Evolutionary conservation across 805 yeast genomes (phyloP).

Genomic region (Komagataella populi): DNA sequence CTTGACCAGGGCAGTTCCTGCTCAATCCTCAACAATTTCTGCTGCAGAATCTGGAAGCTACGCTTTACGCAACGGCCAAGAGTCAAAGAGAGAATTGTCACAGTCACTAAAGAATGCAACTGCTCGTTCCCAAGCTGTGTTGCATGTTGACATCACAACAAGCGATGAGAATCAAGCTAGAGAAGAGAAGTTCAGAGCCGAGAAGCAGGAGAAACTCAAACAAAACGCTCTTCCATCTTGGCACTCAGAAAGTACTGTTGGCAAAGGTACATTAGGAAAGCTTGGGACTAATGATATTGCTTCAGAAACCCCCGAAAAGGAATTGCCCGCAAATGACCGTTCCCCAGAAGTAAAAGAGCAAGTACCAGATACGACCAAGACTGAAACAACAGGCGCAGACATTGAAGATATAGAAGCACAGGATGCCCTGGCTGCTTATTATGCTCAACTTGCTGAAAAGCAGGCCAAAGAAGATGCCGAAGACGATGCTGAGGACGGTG

Average conservation of each 20-base stretch:
- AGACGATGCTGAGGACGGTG: conserved; percentile 34
- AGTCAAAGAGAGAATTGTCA: conserved; percentile 11
- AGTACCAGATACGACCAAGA: conserved; percentile 1
- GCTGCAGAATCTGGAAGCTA: conserved; percentile 23
- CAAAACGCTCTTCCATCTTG: conserved; percentile 95
- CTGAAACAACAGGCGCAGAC: conserved; percentile 4
- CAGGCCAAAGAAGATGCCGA: conserved; percentile 54
- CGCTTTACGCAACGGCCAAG: conserved; percentile 30
- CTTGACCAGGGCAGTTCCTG: conserved; percentile 72
- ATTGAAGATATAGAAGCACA: conserved; percentile 54
- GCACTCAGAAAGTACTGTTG: conserved; percentile 89
- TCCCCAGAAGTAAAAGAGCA: conserved; percentile 3
- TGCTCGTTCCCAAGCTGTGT: conserved; percentile 56
- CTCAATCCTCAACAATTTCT: conserved; percentile 55
- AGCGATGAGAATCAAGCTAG: conserved; percentile 65
- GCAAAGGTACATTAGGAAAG: conserved; percentile 43
- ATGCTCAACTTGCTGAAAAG: conserved; percentile 60
- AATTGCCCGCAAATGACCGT: conserved; percentile 9
- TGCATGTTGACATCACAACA: conserved; percentile 82
- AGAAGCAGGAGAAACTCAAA: conserved; percentile 56
- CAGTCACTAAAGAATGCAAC: conserved; percentile 20
- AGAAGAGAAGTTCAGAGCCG: conserved; percentile 52
- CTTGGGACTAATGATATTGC: conserved; percentile 36
- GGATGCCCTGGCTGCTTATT: conserved; percentile 62
- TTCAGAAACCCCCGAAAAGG: conserved; percentile 10